Base-by-base conservation (phyloP, 2,329 filamentous ascomycete genomes). In the Sporothrix globosa region DNA sequence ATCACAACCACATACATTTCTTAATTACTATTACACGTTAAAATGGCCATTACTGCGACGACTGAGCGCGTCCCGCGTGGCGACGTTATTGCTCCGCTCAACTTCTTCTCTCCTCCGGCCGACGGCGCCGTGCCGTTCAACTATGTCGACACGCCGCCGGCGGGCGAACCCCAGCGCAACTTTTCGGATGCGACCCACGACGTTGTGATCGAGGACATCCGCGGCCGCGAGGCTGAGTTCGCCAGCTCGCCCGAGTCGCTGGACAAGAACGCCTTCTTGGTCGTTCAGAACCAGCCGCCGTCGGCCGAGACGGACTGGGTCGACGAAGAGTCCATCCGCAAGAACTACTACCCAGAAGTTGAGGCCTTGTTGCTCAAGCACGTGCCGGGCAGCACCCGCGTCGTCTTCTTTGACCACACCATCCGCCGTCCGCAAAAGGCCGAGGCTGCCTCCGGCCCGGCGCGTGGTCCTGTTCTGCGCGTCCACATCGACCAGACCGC, bases 371-470 rank as follows among this genome's bases (percentile, higher is more conserved):
- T 97, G 0, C 81, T 93, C 2, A 81, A 87, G 17, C 80, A 87
- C 70, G 83, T 96, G 19, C 88, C 90, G 0, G 91, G 90, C 68
- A 85, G 87, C 34, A 84, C 86, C 70, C 84, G 85, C 4, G 83
- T 97, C 41, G 82, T 92, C 74, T 82, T 97, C 77, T 97, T 97
- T 81, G 93, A 97, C 83, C 92, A 97, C 82, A 97, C 93, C 9
- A 88, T 97, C 78, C 90, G 93, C n/a, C 87, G 91, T 54, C 83
- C 87, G 13, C 77, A 80, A 1, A 85, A 88, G 82, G 68, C 86
- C 91, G 0, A 79, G 80, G n/a, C 44, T 24, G 30, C 44, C 24
- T 24, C 2, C 5, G n/a, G 48, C 10, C 24, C 13, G 1, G 5
- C 17, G 4, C 87, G 93, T 63, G 83, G 82, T 1, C 92, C 93